A percentile compares a stretch with the other conserved stretches of the same genome.
Evolutionary conservation across 805 yeast species (phyloP).

Genomic region (Citeromyces nyonsensis): DNA sequence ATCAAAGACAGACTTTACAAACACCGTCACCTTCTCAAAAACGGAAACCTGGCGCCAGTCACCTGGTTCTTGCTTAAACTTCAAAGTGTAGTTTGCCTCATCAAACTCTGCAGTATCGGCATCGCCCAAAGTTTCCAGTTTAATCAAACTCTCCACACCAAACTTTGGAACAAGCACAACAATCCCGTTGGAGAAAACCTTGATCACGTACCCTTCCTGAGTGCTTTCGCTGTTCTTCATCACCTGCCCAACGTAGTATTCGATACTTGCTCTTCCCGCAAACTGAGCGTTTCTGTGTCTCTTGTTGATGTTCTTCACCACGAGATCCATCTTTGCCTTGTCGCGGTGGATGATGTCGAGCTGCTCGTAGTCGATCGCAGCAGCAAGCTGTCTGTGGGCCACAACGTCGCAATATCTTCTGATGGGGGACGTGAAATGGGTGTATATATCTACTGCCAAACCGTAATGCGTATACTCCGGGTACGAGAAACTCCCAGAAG

Average conservation of each 20-base stretch:
- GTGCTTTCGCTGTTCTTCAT: slow-evolving; percentile 69
- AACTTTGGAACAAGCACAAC: slow-evolving; percentile 90
- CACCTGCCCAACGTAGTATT: slow-evolving; percentile 95
- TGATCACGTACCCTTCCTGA: slow-evolving; percentile 84
- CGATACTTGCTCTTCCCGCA: slow-evolving; percentile 97
- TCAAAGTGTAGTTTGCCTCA: slow-evolving; percentile 63
- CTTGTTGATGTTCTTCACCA: slow-evolving; percentile 78
- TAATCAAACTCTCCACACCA: slow-evolving; percentile 90
- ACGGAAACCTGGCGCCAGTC: slow-evolving; percentile 30
- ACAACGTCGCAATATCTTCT: slow-evolving; percentile 96
- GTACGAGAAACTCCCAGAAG: slow-evolving; percentile 79
- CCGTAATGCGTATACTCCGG: slow-evolving; percentile 95
- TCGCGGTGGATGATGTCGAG: slow-evolving; percentile 74
- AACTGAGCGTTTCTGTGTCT: slow-evolving; percentile 97
- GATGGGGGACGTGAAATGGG: slow-evolving; percentile 97
- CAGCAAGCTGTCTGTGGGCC: slow-evolving; percentile 94
- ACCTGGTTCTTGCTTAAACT: slow-evolving; percentile 29
- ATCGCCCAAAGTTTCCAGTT: slow-evolving; percentile 61
- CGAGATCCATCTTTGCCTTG: slow-evolving; percentile 75
- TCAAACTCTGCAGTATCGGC: slow-evolving; percentile 47
- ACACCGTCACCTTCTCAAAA: slow-evolving; percentile 77
- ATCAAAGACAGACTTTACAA: slow-evolving; percentile 69
- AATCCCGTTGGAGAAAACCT: slow-evolving; percentile 87
- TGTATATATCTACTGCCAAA: slow-evolving; percentile 90
- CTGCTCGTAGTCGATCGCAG: slow-evolving; percentile 91